Base-by-base conservation (phyloP, 495 filamentous ascomycete genomes). In the Penicillium taxi region DNA sequence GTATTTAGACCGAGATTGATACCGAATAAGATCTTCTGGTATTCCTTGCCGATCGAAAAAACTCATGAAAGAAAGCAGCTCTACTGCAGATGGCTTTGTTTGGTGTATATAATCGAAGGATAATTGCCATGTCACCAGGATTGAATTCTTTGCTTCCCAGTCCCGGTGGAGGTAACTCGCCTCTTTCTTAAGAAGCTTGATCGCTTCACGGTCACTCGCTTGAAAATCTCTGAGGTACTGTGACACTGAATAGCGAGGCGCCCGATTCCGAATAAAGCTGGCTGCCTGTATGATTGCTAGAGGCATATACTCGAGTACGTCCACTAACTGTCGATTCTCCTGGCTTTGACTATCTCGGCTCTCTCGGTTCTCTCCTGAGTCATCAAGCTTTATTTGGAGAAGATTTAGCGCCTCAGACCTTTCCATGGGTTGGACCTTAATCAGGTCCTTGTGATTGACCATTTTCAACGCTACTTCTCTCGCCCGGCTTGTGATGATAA, bases 181-280 rank as follows among this genome's bases (percentile, higher is more conserved):
- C 17, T 35, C 35, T 3, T 35, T 8, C 4, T 35, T 0, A 14
- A 44, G 41, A 15, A 44, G 35, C 12, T 21, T 26, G 2, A 12
- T 19, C 0, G 21, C 28, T n/a, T 30, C 9, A 6, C 16, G 19
- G 27, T 44, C 41, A 29, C 35, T 39, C 15, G 23, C 21, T 17
- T 26, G 48, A 35, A 69, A 66, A n/a, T 57, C 38, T 26, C 56
- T 24, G 0, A 70, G 42, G 39, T 74, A 73, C 32, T 56, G 37
- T 22, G 40, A 24, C 32, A 62, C 41, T 9, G 49, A 52, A 23
- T 12, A 35, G 5, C 58, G 39, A 6, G 52, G 53, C 21, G 32
- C 37, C 18, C 46, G 40, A 19, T 53, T 5, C 5, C 16, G 24
- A 19, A 40, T 40, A 22, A 19, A 40, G 9, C 12, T 14, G 1